Evolutionary conservation across 2,329 filamentous ascomycete genomes (phyloP).

Genomic region (Arthrobotrys sphaeroides): DNA sequence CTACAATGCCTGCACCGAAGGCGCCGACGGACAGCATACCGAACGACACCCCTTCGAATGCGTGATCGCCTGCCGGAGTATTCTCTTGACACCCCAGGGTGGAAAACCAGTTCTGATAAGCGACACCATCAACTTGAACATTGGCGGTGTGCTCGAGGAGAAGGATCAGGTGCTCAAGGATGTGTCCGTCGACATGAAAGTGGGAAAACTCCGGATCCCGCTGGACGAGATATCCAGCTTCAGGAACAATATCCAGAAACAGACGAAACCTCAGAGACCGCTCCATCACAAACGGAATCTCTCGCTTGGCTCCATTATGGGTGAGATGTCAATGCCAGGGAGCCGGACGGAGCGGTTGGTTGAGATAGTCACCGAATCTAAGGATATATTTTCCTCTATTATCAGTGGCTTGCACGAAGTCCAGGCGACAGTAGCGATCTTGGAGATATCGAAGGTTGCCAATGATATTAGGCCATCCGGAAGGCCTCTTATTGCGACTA

Average conservation of each 20-base stretch:
- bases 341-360: slow-evolving; percentile 75
- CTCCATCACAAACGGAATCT: slow-evolving; percentile 59
- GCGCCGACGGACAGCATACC: slow-evolving; percentile 56
- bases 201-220: slow-evolving; percentile 88
- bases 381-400: slow-evolving; percentile 89
- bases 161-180: slow-evolving; percentile 87
- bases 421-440: slow-evolving; percentile 90
- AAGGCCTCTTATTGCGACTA: slow-evolving; percentile 78
- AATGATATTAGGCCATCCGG: slow-evolving; percentile 73
- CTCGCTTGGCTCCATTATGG: slow-evolving; percentile 76
- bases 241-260: slow-evolving; percentile 65
- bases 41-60: slow-evolving; percentile 84
- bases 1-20: slow-evolving; percentile 78
- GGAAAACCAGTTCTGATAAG: slow-evolving; percentile 83
- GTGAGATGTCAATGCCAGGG: slow-evolving; percentile 76
- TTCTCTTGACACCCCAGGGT: slow-evolving; percentile 87
- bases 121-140: slow-evolving; percentile 85
- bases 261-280: slow-evolving; percentile 21
- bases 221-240: slow-evolving; percentile 77
- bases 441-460: slow-evolving; percentile 84
- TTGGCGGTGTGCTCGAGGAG: slow-evolving; percentile 89
- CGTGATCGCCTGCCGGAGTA: slow-evolving; percentile 84
- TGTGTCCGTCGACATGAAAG: slow-evolving; percentile 86
- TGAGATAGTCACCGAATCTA: slow-evolving; percentile 87
- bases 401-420: slow-evolving; percentile 94